Percentiles rank a stretch among this genome's conserved stretches.
phyloP scores from a whole-genome alignment of 75 land plant species.

The Picea glauca region DNA sequence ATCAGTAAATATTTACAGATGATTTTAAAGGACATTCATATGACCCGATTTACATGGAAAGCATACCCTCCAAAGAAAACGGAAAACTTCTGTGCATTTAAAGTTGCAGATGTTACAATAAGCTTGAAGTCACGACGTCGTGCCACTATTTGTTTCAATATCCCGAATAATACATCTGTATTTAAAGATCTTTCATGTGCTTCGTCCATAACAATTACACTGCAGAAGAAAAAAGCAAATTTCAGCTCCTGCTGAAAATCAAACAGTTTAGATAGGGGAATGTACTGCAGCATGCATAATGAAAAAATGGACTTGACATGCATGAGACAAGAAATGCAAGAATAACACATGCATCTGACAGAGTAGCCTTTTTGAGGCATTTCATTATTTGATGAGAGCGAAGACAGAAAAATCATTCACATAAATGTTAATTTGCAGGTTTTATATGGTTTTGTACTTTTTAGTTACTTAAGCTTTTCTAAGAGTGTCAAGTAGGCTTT shows the following conservation, averaged over 20 bases:
- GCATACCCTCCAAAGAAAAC: slow-evolving; percentile 90
- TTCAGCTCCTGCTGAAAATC: not conserved
- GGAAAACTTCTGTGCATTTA: slow-evolving; percentile 97
- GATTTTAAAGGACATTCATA: not conserved
- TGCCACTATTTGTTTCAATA: slow-evolving; percentile 93
- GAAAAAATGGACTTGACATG: not conserved
- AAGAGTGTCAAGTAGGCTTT: not conserved
- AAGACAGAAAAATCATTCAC: not conserved
- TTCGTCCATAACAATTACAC: slow-evolving; percentile 96
- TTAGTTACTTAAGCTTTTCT: not conserved
- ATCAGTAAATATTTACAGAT: not conserved
- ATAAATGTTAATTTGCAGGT: not conserved
- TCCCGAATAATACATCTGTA: slow-evolving; percentile 97
- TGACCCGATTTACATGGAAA: not conserved
- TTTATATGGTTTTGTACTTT: not conserved
- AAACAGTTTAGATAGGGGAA: not conserved
- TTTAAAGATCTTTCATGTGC: slow-evolving; percentile 96
- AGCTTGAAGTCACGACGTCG: slow-evolving; percentile 97
- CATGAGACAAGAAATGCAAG: not conserved
- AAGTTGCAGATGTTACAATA: slow-evolving; percentile 98
- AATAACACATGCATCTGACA: not conserved
- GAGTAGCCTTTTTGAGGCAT: not conserved
- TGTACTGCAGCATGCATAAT: not conserved
- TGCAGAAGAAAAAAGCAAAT: slow-evolving; percentile 25
- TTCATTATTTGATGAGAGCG: not conserved